Evolutionary conservation across 208 protist genomes (phyloP).

Genomic region (Acanthamoeba culbertsoni): DNA sequence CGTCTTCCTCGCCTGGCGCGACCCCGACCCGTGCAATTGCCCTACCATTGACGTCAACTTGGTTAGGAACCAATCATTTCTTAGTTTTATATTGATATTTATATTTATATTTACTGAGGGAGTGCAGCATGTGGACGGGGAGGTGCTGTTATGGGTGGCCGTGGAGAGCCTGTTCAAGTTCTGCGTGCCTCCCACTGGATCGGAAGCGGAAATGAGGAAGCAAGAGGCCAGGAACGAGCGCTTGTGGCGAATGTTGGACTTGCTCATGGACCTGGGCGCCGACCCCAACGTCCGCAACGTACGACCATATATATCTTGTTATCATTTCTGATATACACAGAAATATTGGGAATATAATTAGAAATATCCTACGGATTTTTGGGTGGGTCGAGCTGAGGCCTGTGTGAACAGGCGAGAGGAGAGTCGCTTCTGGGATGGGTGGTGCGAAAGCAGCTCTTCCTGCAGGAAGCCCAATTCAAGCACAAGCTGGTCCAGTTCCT

Average conservation of each 20-base stretch:
- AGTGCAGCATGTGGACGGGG: background rate
- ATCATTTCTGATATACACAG: too few relatives aligned
- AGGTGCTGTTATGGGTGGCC: background rate
- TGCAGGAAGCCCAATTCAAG: background rate
- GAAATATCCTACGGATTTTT: too few relatives aligned
- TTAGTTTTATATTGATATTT: too few relatives aligned
- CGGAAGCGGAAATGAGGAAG: background rate
- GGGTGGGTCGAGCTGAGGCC: too few relatives aligned
- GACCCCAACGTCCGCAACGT: background rate
- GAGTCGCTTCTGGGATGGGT: background rate
- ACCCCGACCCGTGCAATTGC: background rate
- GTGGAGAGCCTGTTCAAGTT: background rate
- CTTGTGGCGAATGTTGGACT: background rate
- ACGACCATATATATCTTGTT: background rate
- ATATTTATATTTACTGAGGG: too few relatives aligned
- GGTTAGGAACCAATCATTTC: background rate
- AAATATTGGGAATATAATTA: too few relatives aligned
- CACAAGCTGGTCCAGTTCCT: background rate
- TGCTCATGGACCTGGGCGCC: background rate
- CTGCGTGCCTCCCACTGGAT: background rate
- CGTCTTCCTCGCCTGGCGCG: background rate
- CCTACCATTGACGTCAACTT: background rate
- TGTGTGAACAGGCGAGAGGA: background rate
- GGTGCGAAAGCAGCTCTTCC: background rate
- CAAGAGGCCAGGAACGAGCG: background rate